Percentiles rank a stretch among this genome's conserved stretches.
Evolutionary conservation across 2,329 filamentous ascomycete genomes (phyloP).

Genomic region (Beauveria caledonica): DNA sequence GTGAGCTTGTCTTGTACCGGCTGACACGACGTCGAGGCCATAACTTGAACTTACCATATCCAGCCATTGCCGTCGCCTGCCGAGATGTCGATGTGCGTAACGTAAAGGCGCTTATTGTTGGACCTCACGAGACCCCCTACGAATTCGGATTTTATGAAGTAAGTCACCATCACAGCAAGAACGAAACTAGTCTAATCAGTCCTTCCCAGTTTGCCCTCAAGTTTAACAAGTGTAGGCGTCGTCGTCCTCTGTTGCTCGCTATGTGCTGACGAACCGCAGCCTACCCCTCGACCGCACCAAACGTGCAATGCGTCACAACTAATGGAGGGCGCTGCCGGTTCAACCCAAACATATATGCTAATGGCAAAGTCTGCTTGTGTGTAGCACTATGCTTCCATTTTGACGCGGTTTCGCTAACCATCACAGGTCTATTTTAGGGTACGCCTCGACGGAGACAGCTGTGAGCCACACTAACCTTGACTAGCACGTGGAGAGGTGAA

Average conservation of each 20-base stretch:
- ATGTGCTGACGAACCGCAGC: slow-evolving; percentile 41
- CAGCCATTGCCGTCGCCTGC: slow-evolving; percentile 80
- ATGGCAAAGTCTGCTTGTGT: slow-evolving; percentile 86
- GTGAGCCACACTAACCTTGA: neutral
- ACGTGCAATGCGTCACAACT: slow-evolving; percentile 66
- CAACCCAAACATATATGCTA: slow-evolving; percentile 93
- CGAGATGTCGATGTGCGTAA: slow-evolving; percentile 82
- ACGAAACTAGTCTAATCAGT: neutral
- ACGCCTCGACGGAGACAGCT: slow-evolving; percentile 21
- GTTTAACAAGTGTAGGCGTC: slow-evolving; percentile 60
- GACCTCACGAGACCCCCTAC: slow-evolving; percentile 89
- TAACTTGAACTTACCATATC: neutral
- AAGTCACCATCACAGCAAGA: slow-evolving; percentile 19
- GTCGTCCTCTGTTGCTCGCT: neutral
- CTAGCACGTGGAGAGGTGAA: slow-evolving; percentile 89
- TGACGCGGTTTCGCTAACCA: slow-evolving; percentile 13
- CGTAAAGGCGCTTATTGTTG: slow-evolving; percentile 80
- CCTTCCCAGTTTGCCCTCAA: slow-evolving; percentile 59
- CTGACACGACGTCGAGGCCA: neutral
- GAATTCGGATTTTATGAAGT: slow-evolving; percentile 98
- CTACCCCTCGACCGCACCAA: slow-evolving; percentile 65
- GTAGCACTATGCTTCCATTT: slow-evolving; percentile 26
- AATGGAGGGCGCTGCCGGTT: slow-evolving; percentile 84
- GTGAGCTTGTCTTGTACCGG: slow-evolving; percentile 38
- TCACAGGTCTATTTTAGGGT: slow-evolving; percentile 81